A percentile compares a stretch with the other conserved stretches of the same genome.
These are phyloP conservation scores for Tulasnella sp. DNA, from an alignment of 768 basidiomycete species.

Conservation along the genomic window DNA sequence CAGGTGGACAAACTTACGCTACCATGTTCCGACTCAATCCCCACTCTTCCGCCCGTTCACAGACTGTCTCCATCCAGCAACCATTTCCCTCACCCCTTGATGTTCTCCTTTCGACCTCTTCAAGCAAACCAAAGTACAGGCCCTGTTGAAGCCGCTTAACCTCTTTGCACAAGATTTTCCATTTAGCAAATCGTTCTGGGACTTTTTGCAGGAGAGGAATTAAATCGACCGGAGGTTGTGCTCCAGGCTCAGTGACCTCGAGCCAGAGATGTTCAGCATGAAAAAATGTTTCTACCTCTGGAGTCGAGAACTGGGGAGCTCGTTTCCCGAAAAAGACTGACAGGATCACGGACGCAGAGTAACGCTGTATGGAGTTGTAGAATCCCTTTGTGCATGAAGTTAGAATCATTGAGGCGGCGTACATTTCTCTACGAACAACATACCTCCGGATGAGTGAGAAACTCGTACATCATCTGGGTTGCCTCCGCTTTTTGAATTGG, in stretches of 20 bases:
- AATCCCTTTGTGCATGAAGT: constrained; percentile 23
- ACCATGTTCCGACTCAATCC: constrained; percentile 23
- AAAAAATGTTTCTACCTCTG: background rate
- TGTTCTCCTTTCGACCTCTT: constrained; percentile 22
- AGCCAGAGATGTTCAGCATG: background rate
- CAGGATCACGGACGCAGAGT: constrained; percentile 24
- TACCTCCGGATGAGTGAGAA: constrained; percentile 24
- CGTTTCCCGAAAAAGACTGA: constrained; percentile 27
- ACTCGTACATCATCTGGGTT: constrained; percentile 18
- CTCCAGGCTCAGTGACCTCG: constrained; percentile 23
- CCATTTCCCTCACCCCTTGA: constrained; percentile 23
- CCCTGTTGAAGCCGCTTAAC: constrained; percentile 22
- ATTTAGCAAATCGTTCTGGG: constrained; percentile 28
- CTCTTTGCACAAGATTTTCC: constrained; percentile 25
- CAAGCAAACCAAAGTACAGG: constrained; percentile 24
- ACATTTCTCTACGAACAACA: too few species aligned
- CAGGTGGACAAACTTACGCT: too few species aligned
- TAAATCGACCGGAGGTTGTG: constrained; percentile 28
- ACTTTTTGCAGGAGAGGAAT: constrained; percentile 26
- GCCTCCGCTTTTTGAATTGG: constrained; percentile 15
- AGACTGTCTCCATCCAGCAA: constrained; percentile 26
- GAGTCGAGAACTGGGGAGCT: constrained; percentile 18
- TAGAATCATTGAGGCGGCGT: too few species aligned
- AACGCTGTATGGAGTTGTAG: constrained; percentile 24
- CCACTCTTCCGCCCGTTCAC: constrained; percentile 20